Evolutionary conservation across 2,329 filamentous ascomycete genomes (phyloP), one percentile per base, ranked within the genome.

Genomic region (Penicillium sp.): DNA sequence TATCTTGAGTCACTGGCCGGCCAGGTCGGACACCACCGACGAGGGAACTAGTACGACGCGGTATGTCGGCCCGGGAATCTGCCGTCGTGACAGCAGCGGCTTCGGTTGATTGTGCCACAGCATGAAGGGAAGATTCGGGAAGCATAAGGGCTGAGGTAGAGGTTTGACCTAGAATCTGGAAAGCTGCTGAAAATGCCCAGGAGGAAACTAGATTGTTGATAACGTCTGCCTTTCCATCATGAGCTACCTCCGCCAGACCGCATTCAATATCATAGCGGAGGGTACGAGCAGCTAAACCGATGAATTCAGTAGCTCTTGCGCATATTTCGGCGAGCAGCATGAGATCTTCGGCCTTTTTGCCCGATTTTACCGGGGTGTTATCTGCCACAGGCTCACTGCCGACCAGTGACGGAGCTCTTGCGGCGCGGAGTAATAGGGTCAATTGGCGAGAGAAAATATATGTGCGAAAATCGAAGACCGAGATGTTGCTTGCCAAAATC

Each of bases 361-460:
- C 82, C 0, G 78, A 76, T 36, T 78, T 77, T 23, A 79, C 79
- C 0, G 78, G 74, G 0, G 78, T 74, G 8, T 74, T 78, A 0
- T 54, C 60, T 34, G 48, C 46, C 11, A 62, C 59, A 14, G 65
- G 55, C 10, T 72, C 68, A 16, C 65, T 66, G n/a, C 61, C 63
- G 55, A 62, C 61, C 39, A 76, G 55, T 26, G 68, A 76, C 18
- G 68, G 67, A 13, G 74, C 73, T 67, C 93, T 94, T n/a, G 89
- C 91, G 1, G 96, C 81, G 4, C 92, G 84, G 11, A 96, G 79
- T 1, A 97, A 79, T 0, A 99, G 76, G 2, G 88, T 84, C 58
- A 96, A 84, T 66, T 99, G 93, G 23, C 94, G 84, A 3, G 91
- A 86, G 71, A 97, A 99, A 11, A 99, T 86, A 70, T 99, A 99